A percentile compares a stretch with the other conserved stretches of the same genome.
These are phyloP conservation scores for Saccharomyces hybrid DNA, from an alignment of 1,139 yeast genomes.

Conservation along the genomic window DNA sequence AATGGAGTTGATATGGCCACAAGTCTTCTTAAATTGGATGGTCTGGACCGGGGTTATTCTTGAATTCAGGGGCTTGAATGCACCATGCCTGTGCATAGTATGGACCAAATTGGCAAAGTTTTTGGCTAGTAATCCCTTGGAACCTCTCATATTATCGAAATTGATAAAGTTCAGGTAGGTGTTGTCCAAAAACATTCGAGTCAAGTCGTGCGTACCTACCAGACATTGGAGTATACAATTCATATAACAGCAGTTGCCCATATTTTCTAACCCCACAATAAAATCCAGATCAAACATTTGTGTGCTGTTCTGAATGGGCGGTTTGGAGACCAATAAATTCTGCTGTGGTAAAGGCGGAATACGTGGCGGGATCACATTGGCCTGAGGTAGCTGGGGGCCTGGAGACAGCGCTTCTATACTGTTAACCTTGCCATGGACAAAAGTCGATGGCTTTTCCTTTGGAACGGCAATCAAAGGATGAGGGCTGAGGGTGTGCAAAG, in stretches of 20 bases:
- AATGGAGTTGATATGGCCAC: too few relatives aligned
- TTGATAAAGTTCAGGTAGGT: slow-evolving; percentile 65
- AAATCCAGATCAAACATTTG: slow-evolving; percentile 19
- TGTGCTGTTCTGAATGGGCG: background rate
- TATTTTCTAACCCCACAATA: slow-evolving; percentile 58
- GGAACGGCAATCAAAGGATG: background rate
- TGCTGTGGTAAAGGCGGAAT: background rate
- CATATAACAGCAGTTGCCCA: slow-evolving; percentile 90
- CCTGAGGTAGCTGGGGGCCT: background rate
- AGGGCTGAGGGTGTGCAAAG: background rate
- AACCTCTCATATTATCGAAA: slow-evolving; percentile 62
- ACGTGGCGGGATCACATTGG: background rate
- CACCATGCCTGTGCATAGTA: slow-evolving; percentile 38
- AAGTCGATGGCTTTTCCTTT: background rate
- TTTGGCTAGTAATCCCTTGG: slow-evolving; percentile 69
- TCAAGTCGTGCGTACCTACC: slow-evolving; percentile 40
- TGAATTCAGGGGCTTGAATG: background rate
- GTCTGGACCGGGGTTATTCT: slow-evolving; percentile 31
- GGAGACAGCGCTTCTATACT: background rate
- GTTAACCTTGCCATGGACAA: background rate
- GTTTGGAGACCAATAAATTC: background rate
- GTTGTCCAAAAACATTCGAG: slow-evolving; percentile 42
- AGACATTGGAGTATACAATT: slow-evolving; percentile 87
- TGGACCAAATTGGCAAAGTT: slow-evolving; percentile 60
- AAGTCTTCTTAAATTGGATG: slow-evolving; percentile 49